Percentiles rank a stretch among this genome's conserved stretches.
Evolutionary conservation across 805 yeast species (phyloP).

Genomic region (Candida ipomoeae): DNA sequence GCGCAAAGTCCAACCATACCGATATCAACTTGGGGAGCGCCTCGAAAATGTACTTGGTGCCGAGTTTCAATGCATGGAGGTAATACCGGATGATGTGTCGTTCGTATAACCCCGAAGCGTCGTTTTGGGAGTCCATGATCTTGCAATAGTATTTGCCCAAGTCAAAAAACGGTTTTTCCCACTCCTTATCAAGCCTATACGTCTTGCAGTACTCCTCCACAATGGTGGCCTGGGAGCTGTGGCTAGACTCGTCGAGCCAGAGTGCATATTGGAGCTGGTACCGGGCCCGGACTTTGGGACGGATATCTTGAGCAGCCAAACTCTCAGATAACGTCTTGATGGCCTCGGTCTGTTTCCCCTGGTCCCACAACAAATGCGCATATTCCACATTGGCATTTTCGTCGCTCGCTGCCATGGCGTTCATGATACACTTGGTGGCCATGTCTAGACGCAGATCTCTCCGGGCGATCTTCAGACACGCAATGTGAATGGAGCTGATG

Average conservation of each 20-base stretch:
- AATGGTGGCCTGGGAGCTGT: slow-evolving; percentile 71
- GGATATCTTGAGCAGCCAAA: slow-evolving; percentile 17
- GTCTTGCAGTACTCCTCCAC: slow-evolving; percentile 65
- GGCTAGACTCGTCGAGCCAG: slow-evolving; percentile 86
- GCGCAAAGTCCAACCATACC: slow-evolving; percentile 80
- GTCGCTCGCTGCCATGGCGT: slow-evolving; percentile 46
- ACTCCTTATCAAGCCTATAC: slow-evolving; percentile 46
- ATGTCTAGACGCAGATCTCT: slow-evolving; percentile 65
- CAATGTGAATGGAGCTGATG: slow-evolving; percentile 47
- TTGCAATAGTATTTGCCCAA: slow-evolving; percentile 78
- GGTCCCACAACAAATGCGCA: slow-evolving; percentile 81
- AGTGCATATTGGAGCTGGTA: slow-evolving; percentile 75
- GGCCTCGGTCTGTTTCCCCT: slow-evolving; percentile 85
- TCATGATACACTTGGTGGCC: slow-evolving; percentile 63
- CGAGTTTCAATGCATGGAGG: slow-evolving; percentile 54
- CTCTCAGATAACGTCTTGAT: slow-evolving; percentile 55
- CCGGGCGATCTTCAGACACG: slow-evolving; percentile 62
- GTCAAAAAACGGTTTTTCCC: slow-evolving; percentile 79
- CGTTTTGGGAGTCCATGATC: slow-evolving; percentile 62
- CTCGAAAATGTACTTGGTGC: slow-evolving; percentile 69
- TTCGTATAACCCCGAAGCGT: slow-evolving; percentile 49
- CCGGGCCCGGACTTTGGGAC: slow-evolving; percentile 25
- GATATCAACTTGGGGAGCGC: slow-evolving; percentile 87
- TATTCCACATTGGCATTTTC: slow-evolving; percentile 64
- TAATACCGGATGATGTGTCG: slow-evolving; percentile 52